Evolutionary conservation across 2,329 filamentous ascomycete genomes (phyloP).

Genomic region (Zasmidium citrigriseum): DNA sequence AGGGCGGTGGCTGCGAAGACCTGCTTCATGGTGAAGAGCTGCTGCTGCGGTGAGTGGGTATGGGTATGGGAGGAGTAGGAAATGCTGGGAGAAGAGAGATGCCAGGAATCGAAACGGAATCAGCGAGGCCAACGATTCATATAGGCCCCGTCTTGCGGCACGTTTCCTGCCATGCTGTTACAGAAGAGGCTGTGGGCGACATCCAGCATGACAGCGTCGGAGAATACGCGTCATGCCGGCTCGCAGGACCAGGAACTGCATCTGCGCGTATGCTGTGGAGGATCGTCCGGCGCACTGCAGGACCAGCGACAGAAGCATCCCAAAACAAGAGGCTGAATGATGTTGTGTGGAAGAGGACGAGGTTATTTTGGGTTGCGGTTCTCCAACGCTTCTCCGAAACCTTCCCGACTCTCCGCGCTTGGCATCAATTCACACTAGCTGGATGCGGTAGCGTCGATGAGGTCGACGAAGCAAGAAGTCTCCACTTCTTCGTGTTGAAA

Average conservation of each 20-base stretch:
- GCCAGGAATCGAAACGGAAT: not conserved
- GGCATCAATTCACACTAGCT: not conserved
- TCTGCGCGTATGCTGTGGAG: not conserved
- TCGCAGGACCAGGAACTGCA: not conserved
- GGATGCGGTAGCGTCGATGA: not conserved
- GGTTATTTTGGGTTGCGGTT: not conserved
- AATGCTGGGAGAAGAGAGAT: not conserved
- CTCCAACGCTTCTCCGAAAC: conserved; percentile 9
- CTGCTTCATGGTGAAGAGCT: conserved; percentile 11
- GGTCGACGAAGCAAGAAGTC: not conserved
- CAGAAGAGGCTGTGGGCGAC: not conserved
- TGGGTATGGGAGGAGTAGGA: not conserved
- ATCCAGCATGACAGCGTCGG: conserved; percentile 10
- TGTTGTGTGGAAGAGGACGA: not conserved
- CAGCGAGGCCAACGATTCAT: not conserved
- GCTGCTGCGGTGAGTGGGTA: not conserved
- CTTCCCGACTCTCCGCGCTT: not conserved
- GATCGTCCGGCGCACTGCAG: conserved; percentile 4
- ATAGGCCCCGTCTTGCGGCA: too few species aligned
- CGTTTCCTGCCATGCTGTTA: not conserved
- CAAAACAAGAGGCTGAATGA: conserved; percentile 1
- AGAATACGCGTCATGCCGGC: conserved; percentile 28
- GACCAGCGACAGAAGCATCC: not conserved
- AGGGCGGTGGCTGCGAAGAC: conserved; percentile 13
- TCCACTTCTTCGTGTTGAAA: not conserved